Evolutionary conservation across 2,329 filamentous ascomycete species (phyloP), one percentile per base, ranked within the genome.

Genomic region (Sclerotinia glacialis): DNA sequence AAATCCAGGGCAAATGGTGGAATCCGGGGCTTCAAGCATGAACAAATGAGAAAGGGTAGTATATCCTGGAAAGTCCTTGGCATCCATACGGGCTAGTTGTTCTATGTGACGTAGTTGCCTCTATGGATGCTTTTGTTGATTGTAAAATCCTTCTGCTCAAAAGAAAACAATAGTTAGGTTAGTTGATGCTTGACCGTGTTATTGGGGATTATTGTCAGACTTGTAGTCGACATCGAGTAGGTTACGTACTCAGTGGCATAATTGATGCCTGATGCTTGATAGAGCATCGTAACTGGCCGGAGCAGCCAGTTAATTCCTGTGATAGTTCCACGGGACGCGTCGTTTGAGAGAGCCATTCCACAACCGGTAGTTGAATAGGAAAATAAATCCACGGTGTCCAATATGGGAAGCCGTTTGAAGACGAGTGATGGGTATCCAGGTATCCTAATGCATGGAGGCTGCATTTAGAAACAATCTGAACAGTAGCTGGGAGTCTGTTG

Each of bases 171-270:
- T 64, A 50, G 55, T 66, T 63, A 64, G 64, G 67, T 76, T 72
- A 76, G 74, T 76, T 68, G 69, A 73, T 72, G 58, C 68, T 73
- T 71, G 53, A 67, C 66, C 50, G 69, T 67, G 50, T 71, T 67
- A 59, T 47, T 55, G 58, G 71, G 70, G 71, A 59, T 71, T 71
- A 55, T 61, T 68, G 64, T 69, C 70, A 65, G 68, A 71, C 74
- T 70, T 59, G 65, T 65, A 67, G 70, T 70, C 68, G 70, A 71
- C 70, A 63, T 69, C 69, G 67, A 72, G 67, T 67, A 74, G 68
- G 68, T 73, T 73, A 76, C 74, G 74, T 76, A 76, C 74, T 74
- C 73, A 68, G 53, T 49, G 72, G 71, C 73, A 74, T 70, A 72
- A 68, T 72, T 56, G 58, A 72, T 74, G 71, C 72, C 73, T 67